Percentiles rank a stretch among this genome's conserved stretches.
Evolutionary conservation across 108 stramenopile species (phyloP).

Genomic region (Skeletonema marinoi): DNA sequence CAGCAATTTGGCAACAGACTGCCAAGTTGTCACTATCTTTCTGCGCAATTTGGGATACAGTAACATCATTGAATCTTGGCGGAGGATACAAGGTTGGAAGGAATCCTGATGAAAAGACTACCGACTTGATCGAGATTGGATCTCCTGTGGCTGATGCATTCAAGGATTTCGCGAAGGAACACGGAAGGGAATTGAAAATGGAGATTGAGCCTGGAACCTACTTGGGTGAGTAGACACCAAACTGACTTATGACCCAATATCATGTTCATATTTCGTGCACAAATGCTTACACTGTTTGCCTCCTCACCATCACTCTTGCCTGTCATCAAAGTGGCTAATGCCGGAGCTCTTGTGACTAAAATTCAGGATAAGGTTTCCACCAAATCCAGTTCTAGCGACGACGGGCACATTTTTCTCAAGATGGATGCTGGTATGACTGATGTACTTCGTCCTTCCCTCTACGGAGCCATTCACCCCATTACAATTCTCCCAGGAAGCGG

Average conservation of each 20-base stretch:
- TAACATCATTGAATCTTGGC: constrained; percentile 90
- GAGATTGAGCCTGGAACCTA: constrained; percentile 99
- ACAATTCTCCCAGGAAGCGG: constrained; percentile 85
- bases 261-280: background rate
- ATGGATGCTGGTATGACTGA: constrained; percentile 99
- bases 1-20: constrained; percentile 95
- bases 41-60: constrained; percentile 84
- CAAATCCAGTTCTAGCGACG: constrained; percentile 60
- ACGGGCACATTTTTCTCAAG: constrained; percentile 86
- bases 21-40: constrained; percentile 88
- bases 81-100: constrained; percentile 99
- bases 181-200: constrained; percentile 87
- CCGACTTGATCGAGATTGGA: constrained; percentile 93
- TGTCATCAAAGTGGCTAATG: constrained; percentile 81
- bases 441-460: constrained; percentile 96
- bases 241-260: background rate
- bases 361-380: constrained; percentile 83
- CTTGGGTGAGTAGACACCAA: constrained; percentile 30
- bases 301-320: background rate
- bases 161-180: constrained; percentile 80
- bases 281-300: background rate
- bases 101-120: constrained; percentile 88
- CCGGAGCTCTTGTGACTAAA: constrained; percentile 89
- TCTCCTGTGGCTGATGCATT: constrained; percentile 90
- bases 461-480: constrained; percentile 96